Evolutionary conservation across 1,284 basidiomycete species (phyloP).

Genomic region (Sanghuangporus baumii): DNA sequence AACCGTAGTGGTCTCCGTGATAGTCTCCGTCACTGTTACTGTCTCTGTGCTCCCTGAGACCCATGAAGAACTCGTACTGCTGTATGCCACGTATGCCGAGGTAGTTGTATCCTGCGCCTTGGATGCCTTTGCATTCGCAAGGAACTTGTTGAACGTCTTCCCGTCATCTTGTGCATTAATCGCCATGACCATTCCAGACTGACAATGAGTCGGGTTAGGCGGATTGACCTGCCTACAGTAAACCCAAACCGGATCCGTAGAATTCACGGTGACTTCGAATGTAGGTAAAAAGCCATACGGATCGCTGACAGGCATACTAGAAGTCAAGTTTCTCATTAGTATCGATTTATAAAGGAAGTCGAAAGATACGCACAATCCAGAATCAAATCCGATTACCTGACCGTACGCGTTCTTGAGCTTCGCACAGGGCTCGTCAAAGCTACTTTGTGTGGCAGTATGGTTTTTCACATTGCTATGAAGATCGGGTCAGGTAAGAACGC

Average conservation of each 20-base stretch:
- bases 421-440: conserved; percentile 37
- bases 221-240: conserved; percentile 23
- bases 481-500: neutral
- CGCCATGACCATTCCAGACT: conserved; percentile 46
- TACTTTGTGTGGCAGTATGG: conserved; percentile 40
- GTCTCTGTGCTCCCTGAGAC: neutral
- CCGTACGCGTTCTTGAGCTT: conserved; percentile 9
- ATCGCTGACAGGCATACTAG: conserved; percentile 32
- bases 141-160: conserved; percentile 42
- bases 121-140: conserved; percentile 26
- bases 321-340: neutral
- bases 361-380: conserved; percentile 34
- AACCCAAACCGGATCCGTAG: conserved; percentile 33
- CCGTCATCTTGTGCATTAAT: conserved; percentile 42
- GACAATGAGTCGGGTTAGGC: conserved; percentile 20
- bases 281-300: conserved; percentile 24
- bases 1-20: conserved; percentile 14
- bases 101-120: conserved; percentile 4
- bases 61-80: neutral
- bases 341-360: neutral
- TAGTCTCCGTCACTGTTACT: conserved; percentile 1
- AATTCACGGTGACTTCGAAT: conserved; percentile 26
- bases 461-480: conserved; percentile 33
- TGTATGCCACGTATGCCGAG: neutral
- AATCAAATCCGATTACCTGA: conserved; percentile 27